Base-by-base conservation (phyloP, 2,329 filamentous ascomycete species). In the Aspergillus tanneri region DNA sequence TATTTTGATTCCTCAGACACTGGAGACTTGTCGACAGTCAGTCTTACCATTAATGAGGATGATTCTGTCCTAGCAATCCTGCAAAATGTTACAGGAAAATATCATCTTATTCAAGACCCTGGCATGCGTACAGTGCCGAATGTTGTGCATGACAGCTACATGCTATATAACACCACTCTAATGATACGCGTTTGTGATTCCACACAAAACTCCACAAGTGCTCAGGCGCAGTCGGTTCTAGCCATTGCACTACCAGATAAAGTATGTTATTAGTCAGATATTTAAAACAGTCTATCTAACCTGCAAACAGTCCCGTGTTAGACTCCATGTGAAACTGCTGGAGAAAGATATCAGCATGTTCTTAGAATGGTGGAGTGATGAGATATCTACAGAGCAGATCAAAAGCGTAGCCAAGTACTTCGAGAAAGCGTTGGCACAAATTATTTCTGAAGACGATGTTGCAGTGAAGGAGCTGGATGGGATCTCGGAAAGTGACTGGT, bases 401-500 rank as follows among this genome's bases (percentile, higher is more conserved):
- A 65, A 64, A 45, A 78, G 76, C 40, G 65, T 84, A 2, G 73
- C 76, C 12, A 72, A 72, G 49, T 77, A 77, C 0, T 81, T 84
- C 36, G 77, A 79, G 30, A 72, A 75, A 19, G 75, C 81, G 0
- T 63, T 84, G 12, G 66, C 72, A 10, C 65, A 72, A 14, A 72
- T 81, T 2, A 53, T 82, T 10, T 65, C 70, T 2, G 61, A 65
- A 3, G 72, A 75, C 0, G 67, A 71, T 8, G 68, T 65, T 12
- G 63, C 67, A 3, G 66, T 81, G 42, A 72, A 68, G 5, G 66
- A 77, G 16, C 64, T 78, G 21, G 76, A 81, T 59, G 68, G 81
- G 3, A 81, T 83, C 55, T 81, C 74, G 10, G 75, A 80, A 39
- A 69, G 75, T 7, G 81, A 84, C 54, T 76, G 77, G 52, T 70